Percentiles rank a stretch among this genome's conserved stretches.
These are phyloP conservation scores for Salvia hispanica DNA, from an alignment of 257 asterid species.

Conservation along the genomic window DNA sequence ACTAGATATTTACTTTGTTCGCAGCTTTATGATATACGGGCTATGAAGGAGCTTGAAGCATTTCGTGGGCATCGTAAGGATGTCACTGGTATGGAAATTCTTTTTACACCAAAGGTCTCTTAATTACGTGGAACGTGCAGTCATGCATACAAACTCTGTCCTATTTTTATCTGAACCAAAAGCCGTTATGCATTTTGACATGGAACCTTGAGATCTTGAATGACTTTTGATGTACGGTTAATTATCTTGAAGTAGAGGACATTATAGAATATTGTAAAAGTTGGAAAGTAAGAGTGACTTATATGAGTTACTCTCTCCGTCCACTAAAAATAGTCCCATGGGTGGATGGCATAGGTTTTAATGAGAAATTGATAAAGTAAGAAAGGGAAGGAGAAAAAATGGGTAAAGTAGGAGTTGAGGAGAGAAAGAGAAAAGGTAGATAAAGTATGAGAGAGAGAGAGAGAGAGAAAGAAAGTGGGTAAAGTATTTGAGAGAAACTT, in stretches of 20 bases:
- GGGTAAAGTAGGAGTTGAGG: too few species aligned
- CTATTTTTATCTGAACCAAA: slow-evolving; percentile 11
- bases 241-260: slow-evolving; percentile 7
- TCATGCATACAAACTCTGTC: slow-evolving; percentile 10
- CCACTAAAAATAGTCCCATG: too few species aligned
- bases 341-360: too few species aligned
- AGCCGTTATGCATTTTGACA: slow-evolving; percentile 21
- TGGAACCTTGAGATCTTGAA: slow-evolving; percentile 26
- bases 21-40: slow-evolving; percentile 97
- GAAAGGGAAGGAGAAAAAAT: too few species aligned
- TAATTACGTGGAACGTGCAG: slow-evolving; percentile 15
- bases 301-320: not conserved
- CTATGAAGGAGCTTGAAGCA: slow-evolving; percentile 98
- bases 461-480: too few species aligned
- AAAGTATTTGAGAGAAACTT: too few species aligned
- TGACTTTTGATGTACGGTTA: slow-evolving; percentile 22
- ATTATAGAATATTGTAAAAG: not conserved
- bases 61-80: slow-evolving; percentile 97
- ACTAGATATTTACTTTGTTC: slow-evolving; percentile 25
- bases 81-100: slow-evolving; percentile 67
- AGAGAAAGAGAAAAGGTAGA: too few species aligned
- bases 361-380: too few species aligned
- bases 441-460: too few species aligned
- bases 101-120: slow-evolving; percentile 23
- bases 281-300: slow-evolving; percentile 4